Conservation (phyloP, 2,329 filamentous ascomycete species). For the Mycocentrospora acerina region DNA sequence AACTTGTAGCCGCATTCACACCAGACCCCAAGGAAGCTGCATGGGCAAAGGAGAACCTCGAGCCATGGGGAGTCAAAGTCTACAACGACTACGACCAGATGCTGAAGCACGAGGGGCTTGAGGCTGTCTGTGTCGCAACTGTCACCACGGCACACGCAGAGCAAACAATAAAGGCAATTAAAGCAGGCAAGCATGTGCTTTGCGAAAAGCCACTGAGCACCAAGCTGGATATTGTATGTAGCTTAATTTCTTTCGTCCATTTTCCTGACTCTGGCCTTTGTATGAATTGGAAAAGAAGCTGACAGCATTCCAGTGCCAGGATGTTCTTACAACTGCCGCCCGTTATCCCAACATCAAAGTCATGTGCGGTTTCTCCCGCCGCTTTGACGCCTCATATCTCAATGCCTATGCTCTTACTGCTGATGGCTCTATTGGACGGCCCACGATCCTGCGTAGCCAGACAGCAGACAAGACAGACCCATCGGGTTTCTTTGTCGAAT, state of each 20-base stretch:
- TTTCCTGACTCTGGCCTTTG: too few relatives aligned
- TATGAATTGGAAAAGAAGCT: too few relatives aligned
- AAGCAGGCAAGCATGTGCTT: slow-evolving; percentile 57
- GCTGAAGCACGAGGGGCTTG: slow-evolving; percentile 56
- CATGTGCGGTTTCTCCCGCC: slow-evolving; percentile 66
- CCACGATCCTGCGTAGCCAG: slow-evolving; percentile 63
- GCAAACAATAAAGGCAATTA: slow-evolving; percentile 59
- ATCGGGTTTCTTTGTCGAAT: slow-evolving; percentile 67
- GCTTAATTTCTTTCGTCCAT: background rate
- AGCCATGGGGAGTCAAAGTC: slow-evolving; percentile 53
- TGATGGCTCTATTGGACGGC: slow-evolving; percentile 59
- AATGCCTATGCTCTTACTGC: slow-evolving; percentile 58
- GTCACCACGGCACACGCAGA: slow-evolving; percentile 60
- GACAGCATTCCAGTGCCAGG: slow-evolving; percentile 60
- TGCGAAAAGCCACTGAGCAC: slow-evolving; percentile 64
- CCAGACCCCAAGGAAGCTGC: slow-evolving; percentile 44
- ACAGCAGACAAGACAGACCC: slow-evolving; percentile 68
- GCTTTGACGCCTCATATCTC: slow-evolving; percentile 67
- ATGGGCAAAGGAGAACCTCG: slow-evolving; percentile 55
- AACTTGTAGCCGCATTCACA: slow-evolving; percentile 52
- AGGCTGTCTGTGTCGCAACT: slow-evolving; percentile 58
- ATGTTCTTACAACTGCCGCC: slow-evolving; percentile 59
- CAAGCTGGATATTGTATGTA: slow-evolving; percentile 58
- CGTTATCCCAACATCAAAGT: slow-evolving; percentile 63
- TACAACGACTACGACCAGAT: slow-evolving; percentile 60